phyloP scores from a whole-genome alignment of 768 basidiomycete species.

The Pleurotus ostreatus region DNA sequence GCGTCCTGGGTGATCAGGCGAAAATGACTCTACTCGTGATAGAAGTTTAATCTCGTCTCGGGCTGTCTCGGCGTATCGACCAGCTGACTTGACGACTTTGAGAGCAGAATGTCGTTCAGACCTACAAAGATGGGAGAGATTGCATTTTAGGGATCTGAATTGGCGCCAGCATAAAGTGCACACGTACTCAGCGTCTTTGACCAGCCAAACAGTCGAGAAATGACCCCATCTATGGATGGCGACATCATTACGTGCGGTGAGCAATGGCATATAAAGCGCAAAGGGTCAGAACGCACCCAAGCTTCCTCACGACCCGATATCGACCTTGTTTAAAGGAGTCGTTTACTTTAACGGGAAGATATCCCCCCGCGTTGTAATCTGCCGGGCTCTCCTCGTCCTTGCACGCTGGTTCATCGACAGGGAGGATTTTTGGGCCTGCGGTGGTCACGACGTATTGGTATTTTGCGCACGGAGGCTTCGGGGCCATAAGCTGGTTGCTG shows the following conservation, averaged over 20 bases:
- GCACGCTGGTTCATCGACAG: conserved; percentile 57
- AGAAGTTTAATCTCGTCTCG: conserved; percentile 94
- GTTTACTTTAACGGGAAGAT: conserved; percentile 74
- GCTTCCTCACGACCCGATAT: conserved; percentile 84
- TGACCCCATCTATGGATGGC: conserved; percentile 74
- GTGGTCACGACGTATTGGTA: conserved; percentile 75
- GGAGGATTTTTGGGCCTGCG: conserved; percentile 64
- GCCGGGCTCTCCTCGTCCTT: conserved; percentile 84
- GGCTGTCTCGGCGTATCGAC: conserved; percentile 94
- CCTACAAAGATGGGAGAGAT: conserved; percentile 30
- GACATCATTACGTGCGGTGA: conserved; percentile 19
- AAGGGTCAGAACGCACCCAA: conserved; percentile 54
- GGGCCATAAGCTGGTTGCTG: conserved; percentile 45
- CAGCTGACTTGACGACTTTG: conserved; percentile 93
- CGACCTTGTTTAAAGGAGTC: conserved; percentile 83
- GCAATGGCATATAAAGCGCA: conserved; percentile 5
- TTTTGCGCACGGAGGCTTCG: conserved; percentile 62
- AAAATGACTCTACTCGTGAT: conserved; percentile 65
- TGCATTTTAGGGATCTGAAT: not conserved
- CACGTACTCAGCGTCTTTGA: conserved; percentile 71
- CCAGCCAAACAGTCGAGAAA: conserved; percentile 93
- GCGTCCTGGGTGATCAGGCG: conserved; percentile 75
- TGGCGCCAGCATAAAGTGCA: conserved; percentile 1
- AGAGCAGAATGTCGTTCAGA: conserved; percentile 78
- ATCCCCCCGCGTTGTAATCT: conserved; percentile 79